Percentiles rank a stretch among this genome's conserved stretches.
Conservation (phyloP, 768 basidiomycete species). For the Leccinum barrowsii region DNA sequence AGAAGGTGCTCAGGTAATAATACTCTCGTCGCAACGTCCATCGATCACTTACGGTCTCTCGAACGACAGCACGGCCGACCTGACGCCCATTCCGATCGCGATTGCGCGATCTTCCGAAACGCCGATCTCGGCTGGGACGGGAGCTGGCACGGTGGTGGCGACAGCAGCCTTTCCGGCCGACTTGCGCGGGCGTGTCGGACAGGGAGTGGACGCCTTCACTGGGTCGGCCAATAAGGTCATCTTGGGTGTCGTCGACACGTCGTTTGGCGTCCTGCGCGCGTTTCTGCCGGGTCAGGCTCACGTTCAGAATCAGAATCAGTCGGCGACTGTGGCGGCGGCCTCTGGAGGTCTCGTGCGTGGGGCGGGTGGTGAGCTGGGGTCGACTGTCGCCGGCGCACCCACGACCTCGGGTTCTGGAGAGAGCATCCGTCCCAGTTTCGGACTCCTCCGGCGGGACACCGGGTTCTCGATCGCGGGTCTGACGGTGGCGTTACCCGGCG, state of each 20-base stretch:
- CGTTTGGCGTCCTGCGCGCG: constrained; percentile 82
- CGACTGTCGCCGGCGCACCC: too few relatives aligned
- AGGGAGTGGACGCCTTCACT: constrained; percentile 74
- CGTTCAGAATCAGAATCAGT: background rate
- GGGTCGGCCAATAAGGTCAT: constrained; percentile 79
- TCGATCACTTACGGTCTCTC: background rate
- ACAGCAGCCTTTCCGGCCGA: constrained; percentile 38
- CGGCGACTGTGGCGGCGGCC: too few relatives aligned
- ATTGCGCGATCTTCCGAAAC: constrained; percentile 42
- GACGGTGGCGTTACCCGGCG: constrained; percentile 55
- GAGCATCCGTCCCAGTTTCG: constrained; percentile 50
- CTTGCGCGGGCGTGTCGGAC: constrained; percentile 73
- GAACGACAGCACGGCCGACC: constrained; percentile 59
- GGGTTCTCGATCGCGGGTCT: constrained; percentile 83
- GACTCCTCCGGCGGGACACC: constrained; percentile 68
- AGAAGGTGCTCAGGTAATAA: constrained; percentile 58
- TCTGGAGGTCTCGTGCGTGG: too few relatives aligned
- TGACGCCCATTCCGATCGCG: constrained; percentile 77
- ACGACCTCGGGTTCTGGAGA: background rate
- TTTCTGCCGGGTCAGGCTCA: constrained; percentile 50
- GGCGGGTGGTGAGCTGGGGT: too few relatives aligned
- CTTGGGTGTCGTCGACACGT: constrained; percentile 85
- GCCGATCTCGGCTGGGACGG: constrained; percentile 21
- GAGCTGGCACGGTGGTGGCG: constrained; percentile 20
- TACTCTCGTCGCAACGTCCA: background rate